Evolutionary conservation across 179 eudicot species (phyloP).

Genomic region (Carnegiea gigantea): DNA sequence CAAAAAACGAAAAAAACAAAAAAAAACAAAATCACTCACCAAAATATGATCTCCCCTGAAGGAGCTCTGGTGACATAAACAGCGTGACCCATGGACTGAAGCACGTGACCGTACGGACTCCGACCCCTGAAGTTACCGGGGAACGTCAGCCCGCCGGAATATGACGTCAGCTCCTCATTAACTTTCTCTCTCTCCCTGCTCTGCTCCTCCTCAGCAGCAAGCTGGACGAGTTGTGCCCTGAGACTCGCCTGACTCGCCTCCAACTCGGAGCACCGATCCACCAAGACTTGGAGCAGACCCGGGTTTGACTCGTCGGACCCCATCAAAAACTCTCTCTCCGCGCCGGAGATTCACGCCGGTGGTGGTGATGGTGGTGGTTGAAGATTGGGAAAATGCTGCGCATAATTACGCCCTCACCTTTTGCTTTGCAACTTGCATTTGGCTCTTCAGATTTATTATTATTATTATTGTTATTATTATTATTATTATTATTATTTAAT

Average conservation of each 20-base stretch:
- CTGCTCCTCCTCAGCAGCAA: slow-evolving; percentile 22
- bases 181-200: not conserved
- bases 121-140: slow-evolving; percentile 36
- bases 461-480: no score
- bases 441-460: not conserved
- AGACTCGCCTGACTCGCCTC: slow-evolving; percentile 48
- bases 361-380: slow-evolving; percentile 23
- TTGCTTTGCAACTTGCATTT: slow-evolving; percentile 7
- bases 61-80: slow-evolving; percentile 44
- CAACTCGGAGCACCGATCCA: slow-evolving; percentile 47
- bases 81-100: slow-evolving; percentile 67
- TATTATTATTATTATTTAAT: no score
- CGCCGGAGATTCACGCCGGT: slow-evolving; percentile 28
- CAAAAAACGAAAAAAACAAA: not conserved
- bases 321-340: slow-evolving; percentile 24
- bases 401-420: slow-evolving; percentile 18
- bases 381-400: not conserved
- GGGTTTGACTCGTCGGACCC: slow-evolving; percentile 27
- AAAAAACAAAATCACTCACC: slow-evolving; percentile 33
- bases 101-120: slow-evolving; percentile 53
- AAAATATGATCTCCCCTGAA: slow-evolving; percentile 59
- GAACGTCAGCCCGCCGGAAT: slow-evolving; percentile 24
- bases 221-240: slow-evolving; percentile 35
- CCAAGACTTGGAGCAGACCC: slow-evolving; percentile 30
- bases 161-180: slow-evolving; percentile 22